Evolutionary conservation across 2,329 filamentous ascomycete genomes (phyloP).

Genomic region (Monascus ruber): DNA sequence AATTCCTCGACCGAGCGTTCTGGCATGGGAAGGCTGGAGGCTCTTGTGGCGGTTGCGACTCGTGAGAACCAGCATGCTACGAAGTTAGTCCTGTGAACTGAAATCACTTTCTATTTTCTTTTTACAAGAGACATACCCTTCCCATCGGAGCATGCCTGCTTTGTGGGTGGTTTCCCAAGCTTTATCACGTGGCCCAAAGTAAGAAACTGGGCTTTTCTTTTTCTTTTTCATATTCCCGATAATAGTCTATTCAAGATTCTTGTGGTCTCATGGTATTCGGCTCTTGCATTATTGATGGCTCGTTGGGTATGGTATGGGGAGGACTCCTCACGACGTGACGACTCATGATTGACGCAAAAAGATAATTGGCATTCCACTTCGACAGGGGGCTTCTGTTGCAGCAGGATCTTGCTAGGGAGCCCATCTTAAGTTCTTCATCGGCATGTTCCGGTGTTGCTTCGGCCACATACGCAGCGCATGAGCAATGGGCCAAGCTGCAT

Average conservation of each 20-base stretch:
- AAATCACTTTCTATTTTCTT: slow-evolving; percentile 1
- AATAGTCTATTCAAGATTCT: too few species aligned
- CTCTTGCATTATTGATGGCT: too few species aligned
- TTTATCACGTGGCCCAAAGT: background rate
- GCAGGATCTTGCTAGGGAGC: slow-evolving; percentile 2
- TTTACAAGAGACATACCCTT: background rate
- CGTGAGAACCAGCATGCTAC: slow-evolving; percentile 31
- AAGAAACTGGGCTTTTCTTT: background rate
- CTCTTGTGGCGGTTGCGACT: slow-evolving; percentile 39
- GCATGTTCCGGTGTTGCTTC: too few species aligned
- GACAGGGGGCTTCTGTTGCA: background rate
- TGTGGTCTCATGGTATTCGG: too few species aligned
- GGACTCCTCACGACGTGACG: slow-evolving; percentile 23
- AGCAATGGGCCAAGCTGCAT: too few species aligned
- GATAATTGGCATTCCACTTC: background rate
- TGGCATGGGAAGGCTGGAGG: slow-evolving; percentile 38
- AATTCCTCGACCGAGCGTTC: slow-evolving; percentile 17
- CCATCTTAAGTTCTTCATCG: slow-evolving; percentile 6
- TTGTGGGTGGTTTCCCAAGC: background rate
- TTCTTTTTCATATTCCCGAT: too few species aligned
- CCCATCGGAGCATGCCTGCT: too few species aligned
- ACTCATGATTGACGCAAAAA: slow-evolving; percentile 27
- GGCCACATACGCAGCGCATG: too few species aligned
- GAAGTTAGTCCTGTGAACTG: slow-evolving; percentile 20
- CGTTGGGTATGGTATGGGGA: slow-evolving; percentile 2